Evolutionary conservation across 163 green algal genomes (phyloP), one percentile per base, ranked within the genome.

Genomic region (Picocystis sp.): DNA sequence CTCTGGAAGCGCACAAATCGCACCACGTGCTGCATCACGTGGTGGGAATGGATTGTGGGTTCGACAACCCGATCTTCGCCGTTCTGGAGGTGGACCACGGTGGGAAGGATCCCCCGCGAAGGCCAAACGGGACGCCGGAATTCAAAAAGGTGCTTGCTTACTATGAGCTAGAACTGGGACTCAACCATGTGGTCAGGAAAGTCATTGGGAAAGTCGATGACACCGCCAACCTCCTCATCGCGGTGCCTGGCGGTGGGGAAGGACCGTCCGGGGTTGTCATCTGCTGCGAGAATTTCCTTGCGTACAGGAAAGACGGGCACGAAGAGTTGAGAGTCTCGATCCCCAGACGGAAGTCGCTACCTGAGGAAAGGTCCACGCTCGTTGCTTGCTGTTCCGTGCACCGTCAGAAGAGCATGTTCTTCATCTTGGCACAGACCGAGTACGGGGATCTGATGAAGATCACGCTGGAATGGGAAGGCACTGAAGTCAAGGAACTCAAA

Each of bases 361-460:
- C 70, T 0, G 75, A 51, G 0, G 86, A 95, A 29, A 69, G 84
- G 11, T 82, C 83, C n/a, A 81, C 94, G 43, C 79, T 98, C 10
- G 83, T 98, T 47, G 78, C 89, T 11, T 64, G 72, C n/a, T 71
- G 72, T 41, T 78, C 89, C 8, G 81, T 64, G 19, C 79, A 93
- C 66, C 84, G 80, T 71, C 80, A 83, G 62, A 96, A 94, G 68
- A 71, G 62, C 50, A 74, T 80, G 58, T 92, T 89, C 54, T 96
- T 95, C 75, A 89, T 95, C 69, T 65, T 97, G 13, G 64, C 93
- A 44, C 81, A 97, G 78, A 83, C 63, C 52, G 89, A 98, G 76
- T 98, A 97, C 58, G 89, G 89, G n/a, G 89, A 98, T 74, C 74
- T 97, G 54, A 97, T 95, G 77, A 93, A 92, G 71, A 77, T 92